Base-by-base conservation (phyloP, 1,284 basidiomycete genomes). In the Austropuccinia psidii region DNA sequence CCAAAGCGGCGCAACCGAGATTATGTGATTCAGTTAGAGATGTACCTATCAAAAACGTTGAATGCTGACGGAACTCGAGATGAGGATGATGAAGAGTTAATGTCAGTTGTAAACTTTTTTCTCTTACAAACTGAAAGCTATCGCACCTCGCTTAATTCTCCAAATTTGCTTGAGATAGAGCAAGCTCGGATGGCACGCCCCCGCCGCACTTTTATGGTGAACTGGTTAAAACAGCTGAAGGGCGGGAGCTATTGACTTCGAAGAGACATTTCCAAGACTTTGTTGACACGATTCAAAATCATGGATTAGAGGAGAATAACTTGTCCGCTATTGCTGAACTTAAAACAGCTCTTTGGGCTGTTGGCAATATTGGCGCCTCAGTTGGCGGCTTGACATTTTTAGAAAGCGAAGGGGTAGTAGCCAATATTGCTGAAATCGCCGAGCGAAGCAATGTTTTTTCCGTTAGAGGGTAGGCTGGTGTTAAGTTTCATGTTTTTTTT, bases 121-220 rank as follows among this genome's bases (percentile, higher is more conserved):
- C 19, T 21, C 41, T 55, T n/a, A n/a, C n/a, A 19, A 74, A 15
- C 13, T 7, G 29, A 15, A 24, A 41, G 55, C 31, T 43, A 24
- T 29, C 50, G 76, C 67, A 5, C 37, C 39, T 37, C 43, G 50
- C 29, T 35, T 33, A 35, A 21, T 17, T 45, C n/a, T 27, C 41
- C 33, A 19, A 31, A 31, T 66, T 43, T n/a, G n/a, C n/a, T n/a
- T n/a, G n/a, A 7, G 49, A 13, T 27, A 55, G 67, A 29, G 47
- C 60, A 13, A 65, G 62, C n/a, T 91, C 90, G 76, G 92, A 95
- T 70, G 90, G 90, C 15, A 87, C 88, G 1, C 89, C 93, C 1
- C 96, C 96, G 0, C 88, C 90, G 4, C 95, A 99, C 80, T 98
- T 99, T 82, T 96, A 98, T 78, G 94, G 95, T 27, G 93, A 98